phyloP scores from a whole-genome alignment of 108 stramenopile genomes.

The Nitzschia inconspicua region DNA sequence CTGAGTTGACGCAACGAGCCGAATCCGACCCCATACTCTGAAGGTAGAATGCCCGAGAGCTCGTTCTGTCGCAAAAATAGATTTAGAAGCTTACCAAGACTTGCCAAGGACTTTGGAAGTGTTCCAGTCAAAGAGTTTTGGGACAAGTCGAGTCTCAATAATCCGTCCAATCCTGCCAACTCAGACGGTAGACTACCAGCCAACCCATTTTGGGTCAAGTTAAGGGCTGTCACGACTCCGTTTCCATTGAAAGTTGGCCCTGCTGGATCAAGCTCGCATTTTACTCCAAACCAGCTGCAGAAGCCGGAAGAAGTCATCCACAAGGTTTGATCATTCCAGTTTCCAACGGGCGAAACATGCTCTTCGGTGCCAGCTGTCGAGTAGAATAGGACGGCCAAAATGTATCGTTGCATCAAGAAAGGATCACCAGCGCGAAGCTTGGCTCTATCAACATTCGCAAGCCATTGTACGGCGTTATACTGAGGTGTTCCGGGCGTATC shows the following conservation, averaged over 20 bases:
- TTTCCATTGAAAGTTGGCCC: background rate
- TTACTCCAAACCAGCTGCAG: slow-evolving; percentile 48
- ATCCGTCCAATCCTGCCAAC: slow-evolving; percentile 12
- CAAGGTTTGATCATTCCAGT: slow-evolving; percentile 26
- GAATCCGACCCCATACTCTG: slow-evolving; percentile 21
- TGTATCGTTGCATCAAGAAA: slow-evolving; percentile 37
- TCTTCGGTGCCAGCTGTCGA: slow-evolving; percentile 3
- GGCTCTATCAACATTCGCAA: slow-evolving; percentile 34
- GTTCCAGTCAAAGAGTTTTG: slow-evolving; percentile 19
- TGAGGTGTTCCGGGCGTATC: slow-evolving; percentile 24
- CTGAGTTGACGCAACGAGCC: slow-evolving; percentile 24
- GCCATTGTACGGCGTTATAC: slow-evolving; percentile 36
- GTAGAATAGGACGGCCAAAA: slow-evolving; percentile 45
- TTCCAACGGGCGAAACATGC: slow-evolving; percentile 1
- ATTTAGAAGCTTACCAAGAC: slow-evolving; percentile 2
- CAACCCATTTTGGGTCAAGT: slow-evolving; percentile 16
- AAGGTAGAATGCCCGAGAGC: slow-evolving; percentile 24
- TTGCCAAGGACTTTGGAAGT: slow-evolving; percentile 18
- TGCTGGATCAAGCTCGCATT: slow-evolving; percentile 14
- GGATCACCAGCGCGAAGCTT: slow-evolving; percentile 5
- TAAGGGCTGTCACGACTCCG: slow-evolving; percentile 11
- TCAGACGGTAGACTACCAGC: slow-evolving; percentile 34
- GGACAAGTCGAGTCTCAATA: slow-evolving; percentile 14
- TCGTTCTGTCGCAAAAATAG: slow-evolving; percentile 16
- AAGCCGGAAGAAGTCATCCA: slow-evolving; percentile 37